A percentile compares a stretch with the other conserved stretches of the same genome.
These are phyloP conservation scores for Garcia nutans DNA, from an alignment of 345 rosid species.

Conservation along the genomic window DNA sequence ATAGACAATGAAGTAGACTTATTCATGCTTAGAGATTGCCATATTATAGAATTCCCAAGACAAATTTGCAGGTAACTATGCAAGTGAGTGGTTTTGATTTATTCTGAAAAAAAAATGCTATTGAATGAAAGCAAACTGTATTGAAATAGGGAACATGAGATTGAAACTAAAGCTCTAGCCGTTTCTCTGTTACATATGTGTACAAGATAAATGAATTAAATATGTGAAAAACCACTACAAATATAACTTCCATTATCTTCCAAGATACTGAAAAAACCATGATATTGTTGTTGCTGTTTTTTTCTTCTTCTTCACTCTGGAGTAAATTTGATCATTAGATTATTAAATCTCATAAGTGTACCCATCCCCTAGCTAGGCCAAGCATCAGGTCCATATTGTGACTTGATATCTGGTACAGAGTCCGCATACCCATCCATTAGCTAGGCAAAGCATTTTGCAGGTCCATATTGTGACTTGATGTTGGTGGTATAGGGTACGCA, in stretches of 20 bases:
- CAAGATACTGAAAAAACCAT: background rate
- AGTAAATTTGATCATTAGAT: background rate
- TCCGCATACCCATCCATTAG: background rate
- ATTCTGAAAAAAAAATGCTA: background rate
- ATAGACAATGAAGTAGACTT: background rate
- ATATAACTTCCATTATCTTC: background rate
- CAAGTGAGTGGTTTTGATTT: too few species aligned
- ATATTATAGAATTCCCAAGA: background rate
- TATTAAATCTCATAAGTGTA: conserved; percentile 6
- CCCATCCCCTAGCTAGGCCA: background rate
- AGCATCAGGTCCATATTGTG: background rate
- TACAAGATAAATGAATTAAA: background rate
- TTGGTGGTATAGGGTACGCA: background rate
- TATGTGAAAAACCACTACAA: background rate
- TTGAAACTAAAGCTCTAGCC: background rate
- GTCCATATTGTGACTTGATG: background rate
- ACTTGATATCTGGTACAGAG: background rate
- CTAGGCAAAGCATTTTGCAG: conserved; percentile 2
- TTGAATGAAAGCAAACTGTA: background rate
- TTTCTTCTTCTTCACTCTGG: background rate
- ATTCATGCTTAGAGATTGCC: background rate
- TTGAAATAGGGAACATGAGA: background rate
- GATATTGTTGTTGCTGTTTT: background rate
- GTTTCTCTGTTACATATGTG: background rate
- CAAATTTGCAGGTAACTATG: background rate